Evolutionary conservation across 257 asterid species (phyloP), one percentile per base, ranked within the genome.

Genomic region (Asclepias syriaca): DNA sequence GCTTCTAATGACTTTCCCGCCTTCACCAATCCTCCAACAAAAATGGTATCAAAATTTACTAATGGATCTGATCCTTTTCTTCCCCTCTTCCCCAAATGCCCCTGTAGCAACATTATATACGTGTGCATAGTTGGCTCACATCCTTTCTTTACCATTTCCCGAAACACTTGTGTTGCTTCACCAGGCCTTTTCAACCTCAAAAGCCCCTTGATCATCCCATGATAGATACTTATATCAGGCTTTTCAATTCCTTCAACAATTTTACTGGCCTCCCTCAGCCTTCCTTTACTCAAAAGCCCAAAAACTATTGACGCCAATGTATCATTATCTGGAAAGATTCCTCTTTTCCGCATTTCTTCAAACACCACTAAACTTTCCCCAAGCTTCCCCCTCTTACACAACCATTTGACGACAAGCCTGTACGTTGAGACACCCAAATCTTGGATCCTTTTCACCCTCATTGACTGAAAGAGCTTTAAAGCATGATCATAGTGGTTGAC

Each of bases 41-140:
- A 94, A 40, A 94, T 94, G 22, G 97, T 94, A 56, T 94, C 97
- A n/a, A 94, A 94, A 74, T 94, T 94, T 57, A 94, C 94, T 78
- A 94, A 80, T 0, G 96, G 99, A 71, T 94, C 97, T 0, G 82
- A 83, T 58, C 96, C 97, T 74, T 81, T 88, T 75, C 97, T 81
- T 78, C 99, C 99, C 72, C 93, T 81, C 85, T 77, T 94, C 65
- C 97, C 99, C 78, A 94, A 60, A 81, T 94, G 96, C 54, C 97
- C 97, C 80, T 94, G 97, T 85, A 94, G 73, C 78, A 94, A 74
- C 97, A 94, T 91, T 39, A 94, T 81, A 68, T 94, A 94, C 0
- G 97, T 94, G 76, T 94, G 97, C 99, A 94, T 94, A 1, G 80
- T 89, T 0, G 98, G 99, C 84, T 91, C 98, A 56, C 96, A 88